Conservation (phyloP, 2,329 filamentous ascomycete species). For the Colletotrichum liriopes region DNA sequence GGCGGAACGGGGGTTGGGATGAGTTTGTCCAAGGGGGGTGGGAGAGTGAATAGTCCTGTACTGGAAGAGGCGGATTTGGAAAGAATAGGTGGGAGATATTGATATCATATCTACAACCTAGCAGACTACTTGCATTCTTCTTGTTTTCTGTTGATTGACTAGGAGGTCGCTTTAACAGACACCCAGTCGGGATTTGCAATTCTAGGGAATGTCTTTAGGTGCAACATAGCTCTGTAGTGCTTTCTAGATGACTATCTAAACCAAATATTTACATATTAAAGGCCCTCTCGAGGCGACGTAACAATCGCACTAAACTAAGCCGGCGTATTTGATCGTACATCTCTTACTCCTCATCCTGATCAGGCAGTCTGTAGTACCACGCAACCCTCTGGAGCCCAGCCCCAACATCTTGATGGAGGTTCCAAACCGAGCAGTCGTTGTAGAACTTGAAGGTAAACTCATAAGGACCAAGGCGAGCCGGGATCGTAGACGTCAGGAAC, state of each 20-base stretch:
- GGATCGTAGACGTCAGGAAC: constrained; percentile 22
- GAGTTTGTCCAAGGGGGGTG: constrained; percentile 35
- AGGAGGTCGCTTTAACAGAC: no score
- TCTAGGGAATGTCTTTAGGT: no score
- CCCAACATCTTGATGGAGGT: constrained; percentile 22
- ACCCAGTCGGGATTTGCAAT: no score
- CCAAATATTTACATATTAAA: no score
- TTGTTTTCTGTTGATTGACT: no score
- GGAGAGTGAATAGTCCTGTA: constrained; percentile 44
- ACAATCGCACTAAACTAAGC: no score
- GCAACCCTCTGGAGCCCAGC: constrained; percentile 15
- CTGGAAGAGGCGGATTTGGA: constrained; percentile 49
- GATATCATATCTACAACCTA: neutral
- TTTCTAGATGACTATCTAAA: no score
- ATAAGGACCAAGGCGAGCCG: constrained; percentile 14
- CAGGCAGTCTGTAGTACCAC: constrained; percentile 24
- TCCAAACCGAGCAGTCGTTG: constrained; percentile 20
- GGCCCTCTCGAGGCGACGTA: no score
- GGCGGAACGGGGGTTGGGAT: constrained; percentile 6
- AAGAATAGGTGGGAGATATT: constrained; percentile 49
- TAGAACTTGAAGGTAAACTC: constrained; percentile 28
- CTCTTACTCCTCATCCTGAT: neutral
- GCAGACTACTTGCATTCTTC: no score
- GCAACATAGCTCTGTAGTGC: no score
- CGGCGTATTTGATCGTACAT: no score